Base-by-base conservation (phyloP, 2,329 filamentous ascomycete species). In the Aspergillus fumigatiaffinis region DNA sequence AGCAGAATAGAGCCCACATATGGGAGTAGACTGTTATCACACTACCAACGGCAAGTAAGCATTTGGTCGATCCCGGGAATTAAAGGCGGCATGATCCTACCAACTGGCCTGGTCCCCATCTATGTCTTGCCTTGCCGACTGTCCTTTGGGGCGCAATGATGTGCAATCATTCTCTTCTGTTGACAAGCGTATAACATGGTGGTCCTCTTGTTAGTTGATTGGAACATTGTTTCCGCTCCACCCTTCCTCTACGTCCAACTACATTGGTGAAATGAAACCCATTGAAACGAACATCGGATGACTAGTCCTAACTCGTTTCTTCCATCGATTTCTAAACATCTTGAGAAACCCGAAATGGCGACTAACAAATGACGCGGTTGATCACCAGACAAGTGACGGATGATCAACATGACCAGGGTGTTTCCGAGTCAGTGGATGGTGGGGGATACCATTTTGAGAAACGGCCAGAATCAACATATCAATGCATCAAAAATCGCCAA, bases 371-470 rank as follows among this genome's bases (percentile, higher is more conserved):
- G 60, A 60, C 52, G 63, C 61, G 62, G 46, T 55, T 64, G 64
- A 65, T 66, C 64, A 66, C 46, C 60, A 53, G 59, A 50, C 54
- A 49, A 56, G 50, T 60, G 58, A 62, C 60, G 51, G 48, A 48
- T 55, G 54, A 41, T 54, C 51, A 55, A 52, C 54, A 56, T 48
- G 51, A 29, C 46, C 50, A 32, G 54, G 38, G n/a, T 50, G 53
- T 48, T 32, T 51, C 44, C 26, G 28, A n/a, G 42, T 38, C 14
- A 38, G 32, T 44, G 41, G 41, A 44, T 44, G 41, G 41, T 20
- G 41, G 41, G 41, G n/a, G 20, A 21, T 10, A 23, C 42, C 42
- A 6, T 23, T 46, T 46, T 23, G n/a, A 9, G 21, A 23, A 20
- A 46, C 20, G 14, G 10, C n/a, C n/a, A 21, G 12, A 46, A 46